Conservation (phyloP, 805 yeast species). For the Tetrapisispora taiwanensis region DNA sequence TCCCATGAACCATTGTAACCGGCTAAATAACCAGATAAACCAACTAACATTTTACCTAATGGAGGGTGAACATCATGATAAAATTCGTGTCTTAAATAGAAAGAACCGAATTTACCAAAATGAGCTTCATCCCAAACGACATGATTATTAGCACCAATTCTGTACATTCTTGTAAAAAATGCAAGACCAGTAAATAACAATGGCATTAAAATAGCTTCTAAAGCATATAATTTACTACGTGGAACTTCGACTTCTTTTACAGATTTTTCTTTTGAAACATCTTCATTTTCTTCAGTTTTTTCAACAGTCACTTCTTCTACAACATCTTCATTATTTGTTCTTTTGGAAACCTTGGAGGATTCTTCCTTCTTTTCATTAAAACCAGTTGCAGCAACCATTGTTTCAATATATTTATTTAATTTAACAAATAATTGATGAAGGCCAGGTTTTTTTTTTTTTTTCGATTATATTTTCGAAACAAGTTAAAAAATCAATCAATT, state of each 20-base stretch:
- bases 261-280: conserved; percentile 11
- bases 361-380: conserved; percentile 11
- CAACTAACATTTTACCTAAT: conserved; percentile 71
- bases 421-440: neutral
- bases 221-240: conserved; percentile 5
- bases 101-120: conserved; percentile 78
- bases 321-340: conserved; percentile 3
- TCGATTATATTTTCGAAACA: too few species aligned
- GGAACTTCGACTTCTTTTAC: neutral
- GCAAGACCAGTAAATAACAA: conserved; percentile 37
- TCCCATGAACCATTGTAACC: conserved; percentile 73
- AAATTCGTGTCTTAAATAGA: conserved; percentile 67
- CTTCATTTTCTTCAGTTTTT: conserved; percentile 11
- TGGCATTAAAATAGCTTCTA: conserved; percentile 35
- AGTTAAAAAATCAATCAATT: too few species aligned
- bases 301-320: neutral
- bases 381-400: conserved; percentile 17
- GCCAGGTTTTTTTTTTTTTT: too few species aligned
- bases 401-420: neutral
- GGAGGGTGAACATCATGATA: conserved; percentile 88
- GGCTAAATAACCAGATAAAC: conserved; percentile 69
- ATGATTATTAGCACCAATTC: conserved; percentile 43
- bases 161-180: conserved; percentile 47
- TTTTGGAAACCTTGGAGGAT: conserved; percentile 6
- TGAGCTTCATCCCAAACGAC: conserved; percentile 91